Evolutionary conservation across 495 filamentous ascomycete genomes (phyloP).

Genomic region (Bombardia bombarda): DNA sequence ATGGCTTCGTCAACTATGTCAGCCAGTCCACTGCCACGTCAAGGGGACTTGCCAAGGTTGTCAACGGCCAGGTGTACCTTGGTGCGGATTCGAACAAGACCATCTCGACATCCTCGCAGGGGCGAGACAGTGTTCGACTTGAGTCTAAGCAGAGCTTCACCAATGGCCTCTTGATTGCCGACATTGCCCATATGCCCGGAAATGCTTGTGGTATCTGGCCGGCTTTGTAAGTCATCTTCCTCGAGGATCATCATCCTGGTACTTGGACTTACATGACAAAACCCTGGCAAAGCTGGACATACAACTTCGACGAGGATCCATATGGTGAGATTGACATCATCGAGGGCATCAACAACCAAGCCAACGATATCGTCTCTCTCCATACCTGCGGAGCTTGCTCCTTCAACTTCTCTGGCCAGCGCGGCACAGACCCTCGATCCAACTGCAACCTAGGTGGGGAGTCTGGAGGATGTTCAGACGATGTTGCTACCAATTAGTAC

Average conservation of each 20-base stretch:
- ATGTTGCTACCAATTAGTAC: slow-evolving; percentile 4
- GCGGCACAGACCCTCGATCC: slow-evolving; percentile 36
- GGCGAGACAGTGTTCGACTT: slow-evolving; percentile 57
- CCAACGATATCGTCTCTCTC: slow-evolving; percentile 53
- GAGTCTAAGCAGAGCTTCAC: slow-evolving; percentile 54
- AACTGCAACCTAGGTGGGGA: slow-evolving; percentile 23
- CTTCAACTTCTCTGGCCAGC: slow-evolving; percentile 24
- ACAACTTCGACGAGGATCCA: slow-evolving; percentile 24
- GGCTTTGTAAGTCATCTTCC: slow-evolving; percentile 20
- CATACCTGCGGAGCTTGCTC: slow-evolving; percentile 56
- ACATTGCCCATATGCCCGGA: slow-evolving; percentile 64
- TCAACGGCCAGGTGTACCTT: slow-evolving; percentile 36
- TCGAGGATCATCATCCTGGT: too few relatives aligned
- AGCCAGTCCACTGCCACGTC: slow-evolving; percentile 37
- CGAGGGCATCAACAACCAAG: slow-evolving; percentile 53
- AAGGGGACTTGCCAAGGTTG: slow-evolving; percentile 39
- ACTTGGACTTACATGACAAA: too few relatives aligned
- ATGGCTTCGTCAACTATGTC: slow-evolving; percentile 53
- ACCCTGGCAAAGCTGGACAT: slow-evolving; percentile 30
- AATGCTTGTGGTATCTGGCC: slow-evolving; percentile 64
- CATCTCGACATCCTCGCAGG: slow-evolving; percentile 29
- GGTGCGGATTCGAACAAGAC: slow-evolving; percentile 34
- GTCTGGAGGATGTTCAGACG: slow-evolving; percentile 1
- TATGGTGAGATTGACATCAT: slow-evolving; percentile 80
- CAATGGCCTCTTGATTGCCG: slow-evolving; percentile 57